Evolutionary conservation across 176 grass and related monocot genomes (phyloP).

Genomic region (Alopecurus myosuroides): DNA sequence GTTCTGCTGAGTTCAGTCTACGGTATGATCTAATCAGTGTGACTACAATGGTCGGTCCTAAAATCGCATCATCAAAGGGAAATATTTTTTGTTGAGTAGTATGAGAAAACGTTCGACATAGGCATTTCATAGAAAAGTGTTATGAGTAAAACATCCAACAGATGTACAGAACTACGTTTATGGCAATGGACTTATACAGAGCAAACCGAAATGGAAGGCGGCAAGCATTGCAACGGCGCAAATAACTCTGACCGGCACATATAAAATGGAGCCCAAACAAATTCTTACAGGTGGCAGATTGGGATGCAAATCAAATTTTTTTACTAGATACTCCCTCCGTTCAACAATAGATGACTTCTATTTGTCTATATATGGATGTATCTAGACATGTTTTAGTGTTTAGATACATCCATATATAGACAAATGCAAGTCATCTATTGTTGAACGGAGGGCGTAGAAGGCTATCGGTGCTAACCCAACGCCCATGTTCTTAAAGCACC

Average conservation of each 20-base stretch:
- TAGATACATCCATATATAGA: too few relatives aligned
- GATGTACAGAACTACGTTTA: background rate
- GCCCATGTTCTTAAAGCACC: background rate
- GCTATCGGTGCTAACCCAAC: background rate
- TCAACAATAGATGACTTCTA: too few relatives aligned
- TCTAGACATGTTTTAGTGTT: too few relatives aligned
- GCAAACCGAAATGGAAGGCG: background rate
- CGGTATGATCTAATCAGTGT: background rate
- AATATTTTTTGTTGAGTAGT: background rate
- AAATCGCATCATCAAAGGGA: background rate
- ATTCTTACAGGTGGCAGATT: background rate
- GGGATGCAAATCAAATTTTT: background rate
- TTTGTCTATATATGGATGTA: too few relatives aligned
- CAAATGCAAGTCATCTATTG: too few relatives aligned
- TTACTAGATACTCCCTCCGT: background rate
- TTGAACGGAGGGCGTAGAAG: too few relatives aligned
- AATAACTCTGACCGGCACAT: background rate
- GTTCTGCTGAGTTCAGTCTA: background rate
- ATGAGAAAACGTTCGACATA: background rate
- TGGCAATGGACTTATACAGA: background rate
- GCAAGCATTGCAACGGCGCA: background rate
- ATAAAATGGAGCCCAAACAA: background rate
- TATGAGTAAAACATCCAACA: background rate
- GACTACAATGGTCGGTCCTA: background rate
- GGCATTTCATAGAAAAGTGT: background rate